phyloP scores from a whole-genome alignment of 2,329 filamentous ascomycete genomes.

The Scytalidium lignicola region DNA sequence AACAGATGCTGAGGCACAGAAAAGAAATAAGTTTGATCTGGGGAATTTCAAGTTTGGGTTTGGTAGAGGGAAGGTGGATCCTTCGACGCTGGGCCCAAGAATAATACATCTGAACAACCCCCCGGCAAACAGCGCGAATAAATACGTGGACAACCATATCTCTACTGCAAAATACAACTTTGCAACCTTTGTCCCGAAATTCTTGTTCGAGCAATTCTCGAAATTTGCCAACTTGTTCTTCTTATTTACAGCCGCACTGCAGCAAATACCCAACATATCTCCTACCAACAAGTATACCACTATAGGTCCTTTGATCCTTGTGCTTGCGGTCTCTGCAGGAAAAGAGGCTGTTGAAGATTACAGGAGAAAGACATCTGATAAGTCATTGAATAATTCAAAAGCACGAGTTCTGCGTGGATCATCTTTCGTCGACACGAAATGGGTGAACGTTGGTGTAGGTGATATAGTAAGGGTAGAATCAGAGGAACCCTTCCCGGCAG shows the following conservation, averaged over 20 bases:
- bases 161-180: conserved; percentile 97
- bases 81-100: conserved; percentile 83
- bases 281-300: conserved; percentile 96
- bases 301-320: conserved; percentile 86
- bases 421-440: conserved; percentile 79
- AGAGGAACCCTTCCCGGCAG: conserved; percentile 90
- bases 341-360: conserved; percentile 96
- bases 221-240: conserved; percentile 99
- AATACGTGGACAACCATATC: conserved; percentile 93
- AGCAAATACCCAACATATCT: conserved; percentile 92
- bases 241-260: conserved; percentile 89
- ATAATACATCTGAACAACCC: conserved; percentile 96
- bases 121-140: conserved; percentile 81
- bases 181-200: conserved; percentile 90
- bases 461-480: conserved; percentile 92
- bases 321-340: conserved; percentile 87
- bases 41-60: conserved; percentile 91
- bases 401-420: conserved; percentile 79
- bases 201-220: conserved; percentile 96
- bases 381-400: conserved; percentile 80
- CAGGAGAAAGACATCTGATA: conserved; percentile 81
- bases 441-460: conserved; percentile 89
- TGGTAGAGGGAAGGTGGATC: conserved; percentile 77
- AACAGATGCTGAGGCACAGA: conserved; percentile 39
- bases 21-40: conserved; percentile 57